Conservation (phyloP, 2,329 filamentous ascomycete genomes). For the Talaromyces verruculosus region DNA sequence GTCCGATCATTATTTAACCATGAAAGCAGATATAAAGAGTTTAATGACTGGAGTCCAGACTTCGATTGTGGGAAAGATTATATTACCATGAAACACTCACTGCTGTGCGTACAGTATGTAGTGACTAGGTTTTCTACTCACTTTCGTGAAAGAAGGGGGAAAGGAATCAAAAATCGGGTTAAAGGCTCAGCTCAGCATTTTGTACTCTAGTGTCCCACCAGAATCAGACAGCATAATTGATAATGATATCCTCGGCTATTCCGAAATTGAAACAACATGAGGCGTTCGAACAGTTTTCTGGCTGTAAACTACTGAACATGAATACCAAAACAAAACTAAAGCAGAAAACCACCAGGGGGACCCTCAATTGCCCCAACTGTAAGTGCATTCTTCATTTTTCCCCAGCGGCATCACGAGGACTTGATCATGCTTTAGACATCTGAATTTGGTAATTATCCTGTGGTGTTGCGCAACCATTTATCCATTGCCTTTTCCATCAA, state of each 20-base stretch:
- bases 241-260: not conserved
- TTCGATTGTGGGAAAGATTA: not conserved
- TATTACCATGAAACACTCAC: not conserved
- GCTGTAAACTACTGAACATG: not conserved
- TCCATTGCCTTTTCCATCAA: slow-evolving; percentile 4
- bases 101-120: not conserved
- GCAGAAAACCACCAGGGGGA: not conserved
- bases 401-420: not conserved
- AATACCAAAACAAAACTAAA: not conserved
- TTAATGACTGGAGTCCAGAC: not conserved
- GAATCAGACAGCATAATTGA: not conserved
- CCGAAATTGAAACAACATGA: not conserved
- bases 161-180: not conserved
- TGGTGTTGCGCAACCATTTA: not conserved
- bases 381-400: not conserved
- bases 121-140: not conserved
- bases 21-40: not conserved
- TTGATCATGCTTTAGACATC: not conserved
- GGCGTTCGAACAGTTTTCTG: not conserved
- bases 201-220: not conserved
- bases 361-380: not conserved
- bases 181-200: not conserved
- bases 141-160: not conserved
- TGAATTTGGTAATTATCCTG: not conserved
- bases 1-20: not conserved